These are phyloP conservation scores for Guadua angustifolia DNA, from an alignment of 176 grass and related monocot species.

Conservation along the genomic window DNA sequence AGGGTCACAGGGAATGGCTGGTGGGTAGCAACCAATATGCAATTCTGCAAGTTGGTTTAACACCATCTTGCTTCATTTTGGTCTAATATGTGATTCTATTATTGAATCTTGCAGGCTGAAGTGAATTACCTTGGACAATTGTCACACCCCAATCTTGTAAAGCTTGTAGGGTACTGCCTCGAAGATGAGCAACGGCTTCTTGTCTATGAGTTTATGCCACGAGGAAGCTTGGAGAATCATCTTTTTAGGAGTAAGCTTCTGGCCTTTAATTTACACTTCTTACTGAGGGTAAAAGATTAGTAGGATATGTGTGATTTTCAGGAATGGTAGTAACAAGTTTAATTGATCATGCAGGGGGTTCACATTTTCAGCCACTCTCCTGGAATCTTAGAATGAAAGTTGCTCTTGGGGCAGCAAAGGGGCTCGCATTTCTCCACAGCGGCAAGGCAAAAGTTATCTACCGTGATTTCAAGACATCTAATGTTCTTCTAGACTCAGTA, in stretches of 20 bases:
- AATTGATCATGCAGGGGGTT: slow-evolving; percentile 47
- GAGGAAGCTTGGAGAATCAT: slow-evolving; percentile 92
- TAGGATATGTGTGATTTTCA: neutral
- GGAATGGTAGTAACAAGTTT: slow-evolving; percentile 31
- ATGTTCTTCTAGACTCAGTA: slow-evolving; percentile 82
- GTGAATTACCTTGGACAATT: slow-evolving; percentile 76
- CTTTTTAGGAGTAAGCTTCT: slow-evolving; percentile 72
- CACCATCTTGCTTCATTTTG: neutral
- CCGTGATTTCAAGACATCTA: slow-evolving; percentile 86
- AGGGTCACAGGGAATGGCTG: slow-evolving; percentile 90
- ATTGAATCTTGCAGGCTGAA: slow-evolving; percentile 58
- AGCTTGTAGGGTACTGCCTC: slow-evolving; percentile 76
- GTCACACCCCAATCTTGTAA: slow-evolving; percentile 73
- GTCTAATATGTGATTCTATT: neutral
- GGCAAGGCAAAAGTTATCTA: slow-evolving; percentile 85
- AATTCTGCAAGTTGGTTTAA: neutral
- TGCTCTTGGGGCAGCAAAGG: slow-evolving; percentile 79
- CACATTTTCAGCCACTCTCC: slow-evolving; percentile 77
- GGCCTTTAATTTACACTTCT: neutral
- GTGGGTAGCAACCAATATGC: slow-evolving; percentile 34
- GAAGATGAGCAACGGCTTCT: slow-evolving; percentile 85
- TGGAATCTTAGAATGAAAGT: slow-evolving; percentile 88
- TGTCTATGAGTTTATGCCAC: slow-evolving; percentile 84
- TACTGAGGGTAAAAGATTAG: neutral
- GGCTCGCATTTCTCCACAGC: slow-evolving; percentile 92